Base-by-base conservation (phyloP, 257 asterid genomes). In the Leonotis leonurus region DNA sequence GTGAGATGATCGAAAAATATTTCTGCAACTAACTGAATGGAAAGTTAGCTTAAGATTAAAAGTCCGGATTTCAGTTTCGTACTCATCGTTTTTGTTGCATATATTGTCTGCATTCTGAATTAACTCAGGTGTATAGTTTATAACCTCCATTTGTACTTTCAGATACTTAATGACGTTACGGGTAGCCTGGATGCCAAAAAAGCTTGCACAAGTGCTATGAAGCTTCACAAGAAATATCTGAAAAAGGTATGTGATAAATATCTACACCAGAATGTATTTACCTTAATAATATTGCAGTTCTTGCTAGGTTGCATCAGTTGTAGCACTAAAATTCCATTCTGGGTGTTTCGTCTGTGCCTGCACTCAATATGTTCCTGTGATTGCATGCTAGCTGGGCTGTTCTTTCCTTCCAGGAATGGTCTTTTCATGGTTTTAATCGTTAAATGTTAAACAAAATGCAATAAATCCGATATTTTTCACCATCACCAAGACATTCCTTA, bases 151-250 rank as follows among this genome's bases (percentile, higher is more conserved):
- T 21, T 29, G 8, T 40, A 0, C 1, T 61, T 54, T 39, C 80
- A 89, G 95, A 89, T 89, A 62, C 60, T 89, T 75, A 87, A 85
- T 29, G 97, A 89, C 73, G 78, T 86, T 24, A 83, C 95, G 7
- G 97, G 97, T 4, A 85, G 79, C 69, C 68, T 89, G 60, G 95
- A 89, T 44, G 97, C 95, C 12, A 89, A 66, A 46, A 87, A 85
- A 74, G 95, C 97, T 14, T 89, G 95, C 64, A 61, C 50, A 4
- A 79, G 83, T 22, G 94, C 97, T 56, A 64, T 89, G 84, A 89
- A 89, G 78, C 87, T 89, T 75, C 97, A 87, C 83, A 89, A 87
- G 82, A 81, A 89, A 52, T 89, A 89, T 73, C 77, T 89, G 3
- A 89, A 73, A 65, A 83, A 85, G 94, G 97, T 86, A 73, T 29